phyloP scores from a whole-genome alignment of 2,329 filamentous ascomycete genomes.

The Exserohilum turcica region DNA sequence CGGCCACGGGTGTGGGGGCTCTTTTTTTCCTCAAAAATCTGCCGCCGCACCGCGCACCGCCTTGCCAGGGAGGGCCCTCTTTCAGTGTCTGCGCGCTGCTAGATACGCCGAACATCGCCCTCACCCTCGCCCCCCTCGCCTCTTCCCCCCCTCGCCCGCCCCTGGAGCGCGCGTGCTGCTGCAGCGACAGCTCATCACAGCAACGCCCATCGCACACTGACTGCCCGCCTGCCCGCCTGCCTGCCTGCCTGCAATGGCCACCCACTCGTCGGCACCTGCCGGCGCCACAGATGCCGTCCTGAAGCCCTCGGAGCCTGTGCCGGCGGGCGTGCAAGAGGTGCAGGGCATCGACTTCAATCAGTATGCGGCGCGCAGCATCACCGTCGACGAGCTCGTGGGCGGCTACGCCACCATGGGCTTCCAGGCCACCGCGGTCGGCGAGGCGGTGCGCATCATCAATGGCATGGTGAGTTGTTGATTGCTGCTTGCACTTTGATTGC shows the following conservation, averaged over 20 bases:
- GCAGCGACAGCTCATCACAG: conserved; percentile 3
- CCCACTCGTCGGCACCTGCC: conserved; percentile 45
- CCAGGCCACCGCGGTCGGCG: conserved; percentile 78
- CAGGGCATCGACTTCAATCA: conserved; percentile 92
- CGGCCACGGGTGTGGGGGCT: conserved; percentile 16
- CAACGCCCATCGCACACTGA: neutral
- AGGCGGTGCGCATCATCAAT: conserved; percentile 90
- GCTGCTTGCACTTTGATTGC: conserved; percentile 1
- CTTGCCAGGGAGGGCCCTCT: conserved; percentile 4
- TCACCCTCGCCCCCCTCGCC: neutral
- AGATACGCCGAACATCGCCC: conserved; percentile 3
- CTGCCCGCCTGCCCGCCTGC: neutral
- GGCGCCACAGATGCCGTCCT: conserved; percentile 77
- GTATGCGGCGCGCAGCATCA: conserved; percentile 74
- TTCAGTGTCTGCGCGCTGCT: no score
- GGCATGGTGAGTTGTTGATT: conserved; percentile 71
- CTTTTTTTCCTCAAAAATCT: conserved; percentile 17
- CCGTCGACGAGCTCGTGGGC: conserved; percentile 80
- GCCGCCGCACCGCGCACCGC: conserved; percentile 17
- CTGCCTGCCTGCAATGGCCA: conserved; percentile 6
- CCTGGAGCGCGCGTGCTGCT: neutral
- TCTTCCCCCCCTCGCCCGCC: neutral
- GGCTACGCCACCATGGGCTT: conserved; percentile 88
- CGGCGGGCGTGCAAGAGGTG: conserved; percentile 77
- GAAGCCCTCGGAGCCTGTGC: conserved; percentile 80